phyloP scores from a whole-genome alignment of 1,284 basidiomycete species.

The Trametes versicolor region DNA sequence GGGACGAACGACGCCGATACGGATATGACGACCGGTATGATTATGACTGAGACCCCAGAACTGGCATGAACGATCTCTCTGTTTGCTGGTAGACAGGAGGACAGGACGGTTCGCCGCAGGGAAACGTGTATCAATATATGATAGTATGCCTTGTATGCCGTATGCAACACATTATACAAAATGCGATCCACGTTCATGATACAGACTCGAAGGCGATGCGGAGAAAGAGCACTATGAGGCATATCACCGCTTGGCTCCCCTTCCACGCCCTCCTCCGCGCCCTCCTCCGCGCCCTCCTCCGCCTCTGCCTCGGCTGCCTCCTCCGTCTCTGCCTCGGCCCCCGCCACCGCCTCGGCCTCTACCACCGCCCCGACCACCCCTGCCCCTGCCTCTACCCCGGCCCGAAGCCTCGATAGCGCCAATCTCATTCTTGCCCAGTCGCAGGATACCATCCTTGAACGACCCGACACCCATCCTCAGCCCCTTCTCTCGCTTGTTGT shows the following conservation, averaged over 20 bases:
- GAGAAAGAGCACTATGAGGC: neutral
- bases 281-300: conserved; percentile 12
- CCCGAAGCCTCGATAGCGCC: conserved; percentile 49
- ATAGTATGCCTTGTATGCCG: conserved; percentile 18
- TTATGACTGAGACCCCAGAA: conserved; percentile 7
- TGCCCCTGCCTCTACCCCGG: conserved; percentile 17
- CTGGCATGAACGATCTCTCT: neutral
- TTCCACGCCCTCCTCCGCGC: conserved; percentile 19
- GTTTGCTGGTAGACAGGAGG: neutral
- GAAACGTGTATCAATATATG: conserved; percentile 16
- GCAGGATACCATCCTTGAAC: conserved; percentile 73
- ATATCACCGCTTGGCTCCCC: conserved; percentile 33
- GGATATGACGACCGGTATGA: conserved; percentile 4
- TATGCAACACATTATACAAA: neutral
- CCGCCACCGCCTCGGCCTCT: conserved; percentile 34
- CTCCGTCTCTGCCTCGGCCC: conserved; percentile 12
- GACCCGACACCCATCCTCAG: conserved; percentile 81
- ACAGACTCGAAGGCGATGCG: neutral
- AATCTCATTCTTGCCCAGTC: conserved; percentile 70
- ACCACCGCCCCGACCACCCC: conserved; percentile 17
- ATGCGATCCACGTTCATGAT: neutral
- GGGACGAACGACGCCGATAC: conserved; percentile 19
- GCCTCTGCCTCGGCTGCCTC: conserved; percentile 8
- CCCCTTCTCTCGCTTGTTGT: conserved; percentile 66
- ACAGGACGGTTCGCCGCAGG: neutral